Conservation (phyloP, 2,329 filamentous ascomycete species). For the Ceratocystis ficicola region DNA sequence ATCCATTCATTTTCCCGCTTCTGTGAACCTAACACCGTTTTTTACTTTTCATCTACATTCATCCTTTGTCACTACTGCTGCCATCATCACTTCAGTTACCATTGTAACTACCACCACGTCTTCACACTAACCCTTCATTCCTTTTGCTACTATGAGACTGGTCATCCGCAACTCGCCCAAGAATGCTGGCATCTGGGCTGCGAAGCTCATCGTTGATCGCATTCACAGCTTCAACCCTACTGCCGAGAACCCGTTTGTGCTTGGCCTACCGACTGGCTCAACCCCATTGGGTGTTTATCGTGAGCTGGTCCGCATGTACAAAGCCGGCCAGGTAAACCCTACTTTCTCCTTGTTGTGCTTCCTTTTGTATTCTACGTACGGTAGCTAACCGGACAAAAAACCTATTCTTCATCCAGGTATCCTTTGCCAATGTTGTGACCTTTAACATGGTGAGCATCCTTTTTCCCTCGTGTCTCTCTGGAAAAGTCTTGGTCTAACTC, state of each 20-base stretch:
- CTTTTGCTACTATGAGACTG: constrained; percentile 52
- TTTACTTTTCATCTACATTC: too few species aligned
- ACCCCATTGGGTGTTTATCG: constrained; percentile 69
- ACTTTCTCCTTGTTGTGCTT: not conserved
- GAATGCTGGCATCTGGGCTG: constrained; percentile 61
- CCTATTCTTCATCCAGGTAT: constrained; percentile 41
- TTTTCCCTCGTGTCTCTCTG: not conserved
- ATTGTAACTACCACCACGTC: constrained; percentile 16
- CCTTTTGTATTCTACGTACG: constrained; percentile 20
- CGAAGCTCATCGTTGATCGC: constrained; percentile 70
- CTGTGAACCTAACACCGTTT: too few species aligned
- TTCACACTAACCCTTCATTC: constrained; percentile 17
- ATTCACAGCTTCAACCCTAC: constrained; percentile 68
- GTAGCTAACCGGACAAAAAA: constrained; percentile 12
- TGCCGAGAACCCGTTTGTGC: constrained; percentile 60
- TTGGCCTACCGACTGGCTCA: constrained; percentile 73
- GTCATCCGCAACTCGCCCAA: constrained; percentile 65
- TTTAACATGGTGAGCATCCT: constrained; percentile 65
- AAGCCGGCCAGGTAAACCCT: constrained; percentile 44
- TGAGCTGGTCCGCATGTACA: constrained; percentile 58
- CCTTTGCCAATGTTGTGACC: constrained; percentile 77
- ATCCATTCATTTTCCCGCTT: too few species aligned
- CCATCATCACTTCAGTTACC: not conserved
- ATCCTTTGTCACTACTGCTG: not conserved
- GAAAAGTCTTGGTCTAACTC: constrained; percentile 6